Base-by-base conservation (phyloP, 805 yeast genomes). In the Saccharomycopsis capsularis region DNA sequence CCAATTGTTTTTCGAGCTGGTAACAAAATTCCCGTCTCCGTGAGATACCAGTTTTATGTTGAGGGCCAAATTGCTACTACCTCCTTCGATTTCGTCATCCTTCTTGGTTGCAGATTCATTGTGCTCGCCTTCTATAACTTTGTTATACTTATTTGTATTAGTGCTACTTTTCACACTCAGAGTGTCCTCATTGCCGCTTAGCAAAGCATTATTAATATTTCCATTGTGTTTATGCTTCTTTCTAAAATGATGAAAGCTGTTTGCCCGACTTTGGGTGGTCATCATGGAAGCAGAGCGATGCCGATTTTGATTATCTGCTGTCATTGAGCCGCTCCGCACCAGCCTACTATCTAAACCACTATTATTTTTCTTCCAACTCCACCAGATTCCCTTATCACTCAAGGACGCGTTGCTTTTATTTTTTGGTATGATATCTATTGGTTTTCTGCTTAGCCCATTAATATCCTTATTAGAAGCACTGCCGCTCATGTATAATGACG, bases 391-490 rank as follows among this genome's bases (percentile, higher is more conserved):
- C 24, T 35, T 42, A 9, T 35, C 46, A 32, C 9, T 34, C 18
- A 34, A 34, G 15, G 38, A 21, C 19, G 42, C 3, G 19, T 35
- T 47, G 43, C 51, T 47, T 24, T 40, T 40, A 27, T 47, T 47
- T 23, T 42, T 47, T 13, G 27, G 41, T 29, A 29, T 29, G 27
- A 42, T 24, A 19, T 30, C 18, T 9, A 40, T 9, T 11, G 11
- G 9, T 13, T 44, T 25, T 38, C 22, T 15, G 4, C 9, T n/a
- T 15, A 40, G 18, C 7, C 40, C 45, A 40, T 15, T 16, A 25
- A 48, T 42, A 27, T 39, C 37, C 29, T 30, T 43, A n/a, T 48
- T 48, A 4, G 52, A 48, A 3, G 18, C 23, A 19, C 50, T 47
- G 18, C 34, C 21, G 5, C 30, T 35, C 41, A 47, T 42, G 15